Evolutionary conservation across 371 early-diverging fungal genomes (phyloP).

Genomic region (Batkoa obscura): DNA sequence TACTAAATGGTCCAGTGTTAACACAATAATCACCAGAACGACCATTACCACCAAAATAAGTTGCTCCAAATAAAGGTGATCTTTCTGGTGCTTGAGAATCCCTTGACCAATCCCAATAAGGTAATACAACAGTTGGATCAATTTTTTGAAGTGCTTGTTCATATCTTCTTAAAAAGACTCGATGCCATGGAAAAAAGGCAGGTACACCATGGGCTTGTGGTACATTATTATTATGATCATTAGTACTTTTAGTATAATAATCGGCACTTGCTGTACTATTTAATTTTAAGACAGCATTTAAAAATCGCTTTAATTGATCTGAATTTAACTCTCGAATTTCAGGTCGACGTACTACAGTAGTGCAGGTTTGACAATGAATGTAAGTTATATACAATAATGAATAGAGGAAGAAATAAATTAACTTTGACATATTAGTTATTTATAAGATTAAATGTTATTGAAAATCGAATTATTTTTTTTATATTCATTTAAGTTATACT

Average conservation of each 20-base stretch:
- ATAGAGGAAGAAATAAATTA: too few species aligned
- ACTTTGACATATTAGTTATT: too few species aligned
- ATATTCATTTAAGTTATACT: too few species aligned
- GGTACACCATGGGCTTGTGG: slow-evolving; percentile 4
- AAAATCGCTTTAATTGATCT: neutral
- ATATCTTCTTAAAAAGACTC: slow-evolving; percentile 2
- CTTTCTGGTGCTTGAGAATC: slow-evolving; percentile 10
- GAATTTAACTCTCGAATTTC: slow-evolving; percentile 3
- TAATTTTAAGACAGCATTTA: slow-evolving; percentile 1
- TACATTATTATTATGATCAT: neutral
- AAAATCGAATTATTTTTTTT: too few species aligned
- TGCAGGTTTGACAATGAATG: neutral
- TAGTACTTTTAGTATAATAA: neutral
- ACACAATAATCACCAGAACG: slow-evolving; percentile 8
- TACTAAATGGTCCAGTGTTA: slow-evolving; percentile 8
- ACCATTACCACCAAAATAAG: slow-evolving; percentile 12
- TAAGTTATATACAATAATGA: too few species aligned
- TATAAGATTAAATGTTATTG: too few species aligned
- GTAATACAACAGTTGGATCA: slow-evolving; percentile 3
- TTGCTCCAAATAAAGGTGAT: slow-evolving; percentile 6
- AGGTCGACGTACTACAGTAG: neutral
- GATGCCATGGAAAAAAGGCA: slow-evolving; percentile 8
- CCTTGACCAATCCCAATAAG: slow-evolving; percentile 17
- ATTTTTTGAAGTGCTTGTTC: slow-evolving; percentile 6
- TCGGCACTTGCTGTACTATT: neutral